These are phyloP conservation scores for Cyclotella distinguenda DNA, from an alignment of 108 stramenopile species.

Conservation along the genomic window DNA sequence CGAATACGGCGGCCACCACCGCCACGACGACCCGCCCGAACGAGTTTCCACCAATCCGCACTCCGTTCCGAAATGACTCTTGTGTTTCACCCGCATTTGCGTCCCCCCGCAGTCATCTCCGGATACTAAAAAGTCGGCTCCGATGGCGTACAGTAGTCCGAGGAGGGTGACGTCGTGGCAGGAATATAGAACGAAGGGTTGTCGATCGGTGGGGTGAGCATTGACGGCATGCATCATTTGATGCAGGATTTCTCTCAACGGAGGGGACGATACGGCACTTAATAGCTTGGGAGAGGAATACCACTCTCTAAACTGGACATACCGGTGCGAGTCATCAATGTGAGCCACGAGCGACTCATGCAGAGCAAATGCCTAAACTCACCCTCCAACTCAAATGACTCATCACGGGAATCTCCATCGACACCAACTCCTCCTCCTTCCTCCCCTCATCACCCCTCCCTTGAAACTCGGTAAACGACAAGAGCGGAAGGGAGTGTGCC, in stretches of 20 bases:
- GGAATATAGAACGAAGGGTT: constrained; percentile 65
- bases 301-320: constrained; percentile 84
- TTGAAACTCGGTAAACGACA: constrained; percentile 57
- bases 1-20: constrained; percentile 52
- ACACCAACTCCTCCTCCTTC: constrained; percentile 44
- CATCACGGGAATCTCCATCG: constrained; percentile 53
- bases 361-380: too few relatives aligned
- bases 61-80: constrained; percentile 2
- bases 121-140: constrained; percentile 62
- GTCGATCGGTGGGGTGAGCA: constrained; percentile 19
- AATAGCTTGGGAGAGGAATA: constrained; percentile 60
- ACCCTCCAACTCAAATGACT: constrained; percentile 69
- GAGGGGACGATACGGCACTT: constrained; percentile 62
- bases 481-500: constrained; percentile 56
- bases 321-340: too few relatives aligned
- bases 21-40: constrained; percentile 19
- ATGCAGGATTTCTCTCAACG: constrained; percentile 53
- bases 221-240: constrained; percentile 36
- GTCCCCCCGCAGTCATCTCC: constrained; percentile 44
- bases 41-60: not conserved
- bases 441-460: constrained; percentile 33
- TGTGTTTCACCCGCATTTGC: constrained; percentile 25
- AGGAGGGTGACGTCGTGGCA: constrained; percentile 81
- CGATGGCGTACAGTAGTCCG: constrained; percentile 68
- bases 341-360: too few relatives aligned